These are phyloP conservation scores for Ascochyta viciae-villosae DNA, from an alignment of 2,329 filamentous ascomycete genomes.

Conservation along the genomic window DNA sequence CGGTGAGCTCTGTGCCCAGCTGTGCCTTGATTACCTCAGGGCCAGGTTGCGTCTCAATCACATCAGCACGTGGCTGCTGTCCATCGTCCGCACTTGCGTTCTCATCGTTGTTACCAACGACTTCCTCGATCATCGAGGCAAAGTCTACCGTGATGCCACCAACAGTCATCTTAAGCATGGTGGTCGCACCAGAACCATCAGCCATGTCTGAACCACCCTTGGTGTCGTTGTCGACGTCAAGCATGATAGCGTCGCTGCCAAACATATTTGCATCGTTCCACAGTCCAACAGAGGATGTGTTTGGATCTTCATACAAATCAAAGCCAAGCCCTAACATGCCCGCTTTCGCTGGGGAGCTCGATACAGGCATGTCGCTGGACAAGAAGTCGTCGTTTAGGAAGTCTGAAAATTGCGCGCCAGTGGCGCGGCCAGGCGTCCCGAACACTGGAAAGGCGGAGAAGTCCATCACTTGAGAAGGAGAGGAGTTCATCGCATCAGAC, in stretches of 20 bases:
- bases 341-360: slow-evolving; percentile 44
- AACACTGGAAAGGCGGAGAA: slow-evolving; percentile 47
- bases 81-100: slow-evolving; percentile 6
- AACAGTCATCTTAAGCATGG: slow-evolving; percentile 36
- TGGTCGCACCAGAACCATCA: slow-evolving; percentile 6
- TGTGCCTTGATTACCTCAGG: background rate
- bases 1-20: background rate
- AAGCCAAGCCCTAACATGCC: slow-evolving; percentile 37
- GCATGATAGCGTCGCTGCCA: slow-evolving; percentile 37
- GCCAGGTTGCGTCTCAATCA: background rate
- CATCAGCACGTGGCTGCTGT: background rate
- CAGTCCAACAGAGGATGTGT: slow-evolving; percentile 41
- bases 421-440: slow-evolving; percentile 35
- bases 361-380: slow-evolving; percentile 46
- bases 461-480: slow-evolving; percentile 40
- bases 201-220: slow-evolving; percentile 9
- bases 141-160: slow-evolving; percentile 44
- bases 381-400: slow-evolving; percentile 43
- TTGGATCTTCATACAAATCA: slow-evolving; percentile 48
- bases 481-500: slow-evolving; percentile 41
- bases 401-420: slow-evolving; percentile 35
- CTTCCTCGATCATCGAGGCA: slow-evolving; percentile 47
- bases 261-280: slow-evolving; percentile 47
- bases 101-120: slow-evolving; percentile 35
- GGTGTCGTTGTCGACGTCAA: slow-evolving; percentile 22